These are phyloP conservation scores for Citrullus amarus DNA, from an alignment of 306 rosid genomes.

Conservation along the genomic window DNA sequence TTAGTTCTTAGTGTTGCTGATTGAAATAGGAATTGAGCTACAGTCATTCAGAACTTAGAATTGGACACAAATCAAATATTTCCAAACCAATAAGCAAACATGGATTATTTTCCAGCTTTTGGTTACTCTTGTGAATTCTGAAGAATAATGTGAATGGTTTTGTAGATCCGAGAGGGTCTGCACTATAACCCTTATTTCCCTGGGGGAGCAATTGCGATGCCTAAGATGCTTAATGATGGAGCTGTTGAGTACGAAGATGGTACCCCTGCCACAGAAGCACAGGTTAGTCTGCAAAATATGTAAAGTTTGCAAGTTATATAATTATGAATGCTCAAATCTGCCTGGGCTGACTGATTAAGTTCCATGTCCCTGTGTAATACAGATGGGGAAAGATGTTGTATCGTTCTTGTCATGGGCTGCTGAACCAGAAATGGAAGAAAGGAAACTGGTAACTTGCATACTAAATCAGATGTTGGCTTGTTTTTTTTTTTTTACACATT, in stretches of 20 bases:
- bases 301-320: neutral
- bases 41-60: neutral
- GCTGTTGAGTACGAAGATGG: constrained; percentile 95
- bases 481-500: neutral
- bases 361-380: constrained; percentile 11
- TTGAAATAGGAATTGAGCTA: neutral
- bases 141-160: constrained; percentile 13
- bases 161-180: constrained; percentile 87
- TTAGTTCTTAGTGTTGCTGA: neutral
- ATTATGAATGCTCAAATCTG: neutral
- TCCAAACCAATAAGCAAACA: neutral
- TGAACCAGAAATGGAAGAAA: constrained; percentile 98
- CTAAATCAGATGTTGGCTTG: neutral
- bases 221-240: constrained; percentile 97
- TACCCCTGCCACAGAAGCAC: constrained; percentile 86
- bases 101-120: neutral
- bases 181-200: constrained; percentile 96
- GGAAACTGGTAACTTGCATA: constrained; percentile 64
- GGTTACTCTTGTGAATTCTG: neutral
- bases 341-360: neutral
- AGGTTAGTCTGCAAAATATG: constrained; percentile 33
- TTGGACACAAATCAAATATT: neutral
- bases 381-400: constrained; percentile 98
- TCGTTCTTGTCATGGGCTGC: constrained; percentile 92
- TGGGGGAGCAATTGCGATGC: constrained; percentile 99